These are phyloP conservation scores for Medicago ruthenica DNA, from an alignment of 306 rosid genomes.

Conservation along the genomic window DNA sequence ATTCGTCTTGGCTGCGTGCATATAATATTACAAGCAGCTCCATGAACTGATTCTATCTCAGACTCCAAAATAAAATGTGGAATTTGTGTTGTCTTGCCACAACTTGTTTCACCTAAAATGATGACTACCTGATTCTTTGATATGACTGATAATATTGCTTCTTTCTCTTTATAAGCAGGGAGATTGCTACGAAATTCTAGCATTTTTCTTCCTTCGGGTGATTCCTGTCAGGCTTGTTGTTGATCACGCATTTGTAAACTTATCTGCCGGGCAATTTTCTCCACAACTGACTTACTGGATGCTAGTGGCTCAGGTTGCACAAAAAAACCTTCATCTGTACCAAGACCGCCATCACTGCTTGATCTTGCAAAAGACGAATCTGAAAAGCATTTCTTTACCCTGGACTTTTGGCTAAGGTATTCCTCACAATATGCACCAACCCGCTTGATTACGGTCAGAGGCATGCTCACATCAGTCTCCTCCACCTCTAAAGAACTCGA, in stretches of 20 bases:
- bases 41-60: too few relatives aligned
- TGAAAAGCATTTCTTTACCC: constrained; percentile 56
- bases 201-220: too few relatives aligned
- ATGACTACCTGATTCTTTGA: too few relatives aligned
- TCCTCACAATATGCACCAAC: constrained; percentile 69
- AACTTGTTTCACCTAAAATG: too few relatives aligned
- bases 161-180: too few relatives aligned
- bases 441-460: constrained; percentile 61
- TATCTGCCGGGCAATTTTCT: constrained; percentile 62
- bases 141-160: too few relatives aligned
- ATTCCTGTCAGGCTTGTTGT: constrained; percentile 95
- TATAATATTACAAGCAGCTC: too few relatives aligned
- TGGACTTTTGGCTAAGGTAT: constrained; percentile 65
- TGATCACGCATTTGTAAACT: constrained; percentile 70
- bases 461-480: constrained; percentile 73
- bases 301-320: constrained; percentile 78
- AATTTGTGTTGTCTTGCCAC: too few relatives aligned
- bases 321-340: constrained; percentile 85
- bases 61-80: too few relatives aligned
- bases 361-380: constrained; percentile 67
- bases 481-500: too few relatives aligned
- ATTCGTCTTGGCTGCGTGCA: too few relatives aligned
- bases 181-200: too few relatives aligned
- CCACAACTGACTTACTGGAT: constrained; percentile 65
- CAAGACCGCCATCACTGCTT: constrained; percentile 70